A percentile compares a stretch with the other conserved stretches of the same genome.
These are phyloP conservation scores for Auricularia sp. DNA, from an alignment of 768 basidiomycete genomes.

Conservation along the genomic window DNA sequence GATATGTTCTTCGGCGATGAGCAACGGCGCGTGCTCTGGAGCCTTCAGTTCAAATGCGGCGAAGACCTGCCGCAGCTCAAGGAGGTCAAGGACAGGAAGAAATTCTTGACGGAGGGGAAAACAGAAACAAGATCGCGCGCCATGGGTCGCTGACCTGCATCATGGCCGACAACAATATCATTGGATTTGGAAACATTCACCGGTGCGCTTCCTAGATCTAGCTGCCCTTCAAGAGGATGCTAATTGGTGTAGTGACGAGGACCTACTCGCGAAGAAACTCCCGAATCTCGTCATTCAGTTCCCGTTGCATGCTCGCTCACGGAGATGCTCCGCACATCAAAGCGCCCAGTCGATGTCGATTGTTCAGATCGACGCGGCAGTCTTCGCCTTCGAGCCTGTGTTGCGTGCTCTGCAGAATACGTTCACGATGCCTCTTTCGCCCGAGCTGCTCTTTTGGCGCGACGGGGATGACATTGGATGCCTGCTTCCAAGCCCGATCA, in stretches of 20 bases:
- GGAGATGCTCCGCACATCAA: conserved; percentile 32
- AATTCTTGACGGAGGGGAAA: conserved; percentile 29
- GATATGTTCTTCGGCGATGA: conserved; percentile 24
- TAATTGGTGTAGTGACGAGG: too few species aligned
- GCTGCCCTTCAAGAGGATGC: too few species aligned
- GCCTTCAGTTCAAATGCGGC: conserved; percentile 29
- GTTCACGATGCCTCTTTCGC: conserved; percentile 33
- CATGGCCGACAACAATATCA: conserved; percentile 35
- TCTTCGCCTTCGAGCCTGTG: conserved; percentile 56
- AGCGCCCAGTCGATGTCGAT: conserved; percentile 30
- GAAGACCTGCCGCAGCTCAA: conserved; percentile 14
- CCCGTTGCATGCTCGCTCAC: conserved; percentile 28
- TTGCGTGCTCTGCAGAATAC: conserved; percentile 45
- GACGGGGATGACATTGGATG: conserved; percentile 14
- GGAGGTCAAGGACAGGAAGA: conserved; percentile 28
- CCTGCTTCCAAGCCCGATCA: conserved; percentile 21
- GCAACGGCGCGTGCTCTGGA: conserved; percentile 14
- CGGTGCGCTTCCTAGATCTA: conserved; percentile 7
- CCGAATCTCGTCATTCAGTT: conserved; percentile 48
- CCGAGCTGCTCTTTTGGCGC: conserved; percentile 49
- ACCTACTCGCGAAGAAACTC: conserved; percentile 31
- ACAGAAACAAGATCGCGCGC: conserved; percentile 26
- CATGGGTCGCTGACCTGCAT: conserved; percentile 50
- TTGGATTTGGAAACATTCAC: conserved; percentile 44
- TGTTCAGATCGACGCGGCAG: conserved; percentile 48